Percentiles rank a stretch among this genome's conserved stretches.
Evolutionary conservation across 768 basidiomycete genomes (phyloP).

Genomic region (Piloderma croceum): DNA sequence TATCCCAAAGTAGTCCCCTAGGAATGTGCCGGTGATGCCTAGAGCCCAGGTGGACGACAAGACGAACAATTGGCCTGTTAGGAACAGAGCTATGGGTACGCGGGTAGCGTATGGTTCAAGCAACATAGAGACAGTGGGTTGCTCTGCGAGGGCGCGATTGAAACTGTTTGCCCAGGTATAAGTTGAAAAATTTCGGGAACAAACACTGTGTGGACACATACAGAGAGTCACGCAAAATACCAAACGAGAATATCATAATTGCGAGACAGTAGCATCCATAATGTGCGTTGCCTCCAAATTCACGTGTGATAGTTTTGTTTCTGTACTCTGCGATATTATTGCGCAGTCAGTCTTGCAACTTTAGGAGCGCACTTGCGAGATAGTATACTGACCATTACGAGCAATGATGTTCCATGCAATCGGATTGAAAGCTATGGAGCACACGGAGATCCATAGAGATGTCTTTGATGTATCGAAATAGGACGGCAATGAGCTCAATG

Average conservation of each 20-base stretch:
- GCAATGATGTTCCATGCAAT: conserved; percentile 95
- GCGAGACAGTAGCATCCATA: conserved; percentile 87
- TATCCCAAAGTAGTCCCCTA: conserved; percentile 78
- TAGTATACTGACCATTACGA: conserved; percentile 65
- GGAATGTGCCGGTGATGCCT: conserved; percentile 90
- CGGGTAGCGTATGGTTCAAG: conserved; percentile 58
- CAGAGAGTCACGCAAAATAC: conserved; percentile 82
- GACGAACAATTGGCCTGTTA: conserved; percentile 78
- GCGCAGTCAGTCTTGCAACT: conserved; percentile 23
- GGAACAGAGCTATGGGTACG: conserved; percentile 57
- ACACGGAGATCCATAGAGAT: conserved; percentile 62
- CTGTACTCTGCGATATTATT: conserved; percentile 50
- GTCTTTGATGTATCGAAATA: conserved; percentile 56
- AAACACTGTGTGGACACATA: conserved; percentile 34
- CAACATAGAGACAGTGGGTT: conserved; percentile 65
- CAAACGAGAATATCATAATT: conserved; percentile 75
- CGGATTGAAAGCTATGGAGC: conserved; percentile 83
- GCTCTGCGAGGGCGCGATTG: conserved; percentile 65
- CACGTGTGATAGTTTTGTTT: conserved; percentile 81
- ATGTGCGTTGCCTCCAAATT: conserved; percentile 69
- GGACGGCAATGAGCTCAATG: conserved; percentile 16
- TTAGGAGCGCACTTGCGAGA: too few relatives aligned
- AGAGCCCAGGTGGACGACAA: conserved; percentile 84
- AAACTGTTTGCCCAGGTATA: conserved; percentile 43
- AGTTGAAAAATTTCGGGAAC: conserved; percentile 2